phyloP scores from a whole-genome alignment of 2,329 filamentous ascomycete genomes.

The Fusarium brevicatenulatum region DNA sequence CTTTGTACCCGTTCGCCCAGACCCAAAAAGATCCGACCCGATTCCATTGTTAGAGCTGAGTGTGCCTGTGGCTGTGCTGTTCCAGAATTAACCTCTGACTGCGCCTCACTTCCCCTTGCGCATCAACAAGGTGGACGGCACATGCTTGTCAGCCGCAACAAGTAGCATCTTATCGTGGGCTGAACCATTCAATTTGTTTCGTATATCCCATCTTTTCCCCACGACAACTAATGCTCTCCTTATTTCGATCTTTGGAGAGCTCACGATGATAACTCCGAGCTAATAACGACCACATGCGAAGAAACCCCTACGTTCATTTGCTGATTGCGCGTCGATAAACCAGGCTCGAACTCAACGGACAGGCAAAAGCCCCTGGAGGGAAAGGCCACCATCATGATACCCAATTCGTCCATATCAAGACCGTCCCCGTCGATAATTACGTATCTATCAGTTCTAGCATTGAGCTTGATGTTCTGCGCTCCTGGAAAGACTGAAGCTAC shows the following conservation, averaged over 20 bases:
- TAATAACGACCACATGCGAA: conserved; percentile 32
- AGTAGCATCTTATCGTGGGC: conserved; percentile 18
- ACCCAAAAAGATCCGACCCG: conserved; percentile 7
- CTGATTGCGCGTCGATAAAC: conserved; percentile 20
- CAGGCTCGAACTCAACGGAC: conserved; percentile 8
- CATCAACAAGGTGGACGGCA: conserved; percentile 11
- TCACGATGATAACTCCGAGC: conserved; percentile 31
- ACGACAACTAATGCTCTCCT: not conserved
- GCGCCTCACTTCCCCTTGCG: conserved; percentile 38
- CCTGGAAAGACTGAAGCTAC: conserved; percentile 71
- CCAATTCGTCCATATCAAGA: conserved; percentile 77
- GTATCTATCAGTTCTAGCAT: conserved; percentile 61
- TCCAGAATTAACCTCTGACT: conserved; percentile 14
- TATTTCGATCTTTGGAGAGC: not conserved
- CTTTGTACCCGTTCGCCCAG: conserved; percentile 18
- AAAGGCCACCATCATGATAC: conserved; percentile 62
- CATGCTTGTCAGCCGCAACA: conserved; percentile 33
- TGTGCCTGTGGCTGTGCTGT: conserved; percentile 40
- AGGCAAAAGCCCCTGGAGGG: conserved; percentile 53
- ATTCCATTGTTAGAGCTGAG: not conserved
- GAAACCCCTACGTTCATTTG: conserved; percentile 13
- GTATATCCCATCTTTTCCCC: conserved; percentile 4
- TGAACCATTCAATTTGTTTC: conserved; percentile 16
- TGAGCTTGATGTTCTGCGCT: conserved; percentile 70
- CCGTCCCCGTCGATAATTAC: conserved; percentile 74